These are phyloP conservation scores for Lippia alba DNA, from an alignment of 305 asterid genomes.

Conservation along the genomic window DNA sequence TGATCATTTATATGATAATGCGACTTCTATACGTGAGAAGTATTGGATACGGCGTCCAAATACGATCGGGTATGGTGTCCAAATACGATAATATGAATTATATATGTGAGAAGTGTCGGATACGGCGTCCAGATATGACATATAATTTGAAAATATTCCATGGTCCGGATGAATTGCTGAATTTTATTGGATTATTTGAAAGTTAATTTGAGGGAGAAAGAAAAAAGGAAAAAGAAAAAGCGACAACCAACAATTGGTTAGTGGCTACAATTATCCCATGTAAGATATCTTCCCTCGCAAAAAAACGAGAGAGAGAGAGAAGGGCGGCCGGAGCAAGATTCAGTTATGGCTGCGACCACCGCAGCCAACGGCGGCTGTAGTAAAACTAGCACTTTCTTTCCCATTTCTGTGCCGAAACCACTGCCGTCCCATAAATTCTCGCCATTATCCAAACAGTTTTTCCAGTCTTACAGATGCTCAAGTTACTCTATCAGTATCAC, in stretches of 20 bases:
- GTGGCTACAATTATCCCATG: constrained; percentile 29
- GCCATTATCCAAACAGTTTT: constrained; percentile 26
- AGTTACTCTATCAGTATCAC: constrained; percentile 9
- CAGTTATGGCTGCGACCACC: constrained; percentile 48
- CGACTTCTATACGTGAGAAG: too few relatives aligned
- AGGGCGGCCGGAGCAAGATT: constrained; percentile 21
- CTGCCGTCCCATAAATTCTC: constrained; percentile 34
- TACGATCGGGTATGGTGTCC: too few relatives aligned
- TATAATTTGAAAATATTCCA: too few relatives aligned
- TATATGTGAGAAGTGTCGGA: too few relatives aligned
- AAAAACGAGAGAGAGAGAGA: not conserved
- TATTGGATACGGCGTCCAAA: too few relatives aligned
- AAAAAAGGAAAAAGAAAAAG: not conserved
- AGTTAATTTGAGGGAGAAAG: too few relatives aligned
- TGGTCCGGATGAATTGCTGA: too few relatives aligned
- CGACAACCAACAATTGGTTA: not conserved
- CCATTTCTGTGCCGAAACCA: constrained; percentile 39
- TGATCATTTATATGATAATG: too few relatives aligned
- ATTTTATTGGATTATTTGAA: too few relatives aligned
- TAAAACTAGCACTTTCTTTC: constrained; percentile 41
- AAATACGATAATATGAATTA: too few relatives aligned
- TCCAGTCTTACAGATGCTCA: constrained; percentile 31
- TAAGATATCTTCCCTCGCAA: constrained; percentile 12
- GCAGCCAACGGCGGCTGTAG: constrained; percentile 48
- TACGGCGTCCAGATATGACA: too few relatives aligned